Evolutionary conservation across 805 yeast species (phyloP).

Genomic region (Starmerella sirachaensis): DNA sequence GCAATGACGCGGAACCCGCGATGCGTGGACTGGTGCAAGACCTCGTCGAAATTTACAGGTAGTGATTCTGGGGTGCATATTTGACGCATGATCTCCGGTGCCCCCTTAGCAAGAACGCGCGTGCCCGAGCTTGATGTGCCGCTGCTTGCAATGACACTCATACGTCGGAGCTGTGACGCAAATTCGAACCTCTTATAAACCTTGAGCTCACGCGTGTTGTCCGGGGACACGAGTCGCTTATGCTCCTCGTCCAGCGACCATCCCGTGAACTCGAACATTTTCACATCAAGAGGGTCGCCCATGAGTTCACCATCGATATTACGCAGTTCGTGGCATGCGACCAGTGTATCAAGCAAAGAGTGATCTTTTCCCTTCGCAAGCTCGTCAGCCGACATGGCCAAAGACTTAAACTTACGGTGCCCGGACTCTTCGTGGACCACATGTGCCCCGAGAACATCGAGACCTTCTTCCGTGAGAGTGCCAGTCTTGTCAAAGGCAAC

Average conservation of each 20-base stretch:
- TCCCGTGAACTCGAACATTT: slow-evolving; percentile 82
- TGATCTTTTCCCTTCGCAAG: slow-evolving; percentile 11
- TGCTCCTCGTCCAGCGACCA: slow-evolving; percentile 67
- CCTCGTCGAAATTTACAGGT: slow-evolving; percentile 62
- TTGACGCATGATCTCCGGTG: slow-evolving; percentile 83
- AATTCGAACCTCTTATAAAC: slow-evolving; percentile 62
- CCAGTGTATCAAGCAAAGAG: slow-evolving; percentile 30
- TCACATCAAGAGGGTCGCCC: slow-evolving; percentile 89
- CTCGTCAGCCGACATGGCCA: slow-evolving; percentile 13
- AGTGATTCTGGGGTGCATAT: slow-evolving; percentile 61
- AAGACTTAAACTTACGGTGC: slow-evolving; percentile 18
- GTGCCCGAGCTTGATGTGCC: slow-evolving; percentile 24
- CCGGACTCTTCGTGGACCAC: slow-evolving; percentile 20
- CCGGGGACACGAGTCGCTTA: slow-evolving; percentile 14
- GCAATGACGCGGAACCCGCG: slow-evolving; percentile 93
- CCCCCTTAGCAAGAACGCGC: slow-evolving; percentile 74
- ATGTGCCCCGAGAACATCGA: slow-evolving; percentile 69
- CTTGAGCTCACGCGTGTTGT: slow-evolving; percentile 28
- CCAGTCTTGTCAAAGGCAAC: slow-evolving; percentile 96
- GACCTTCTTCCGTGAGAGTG: slow-evolving; percentile 90
- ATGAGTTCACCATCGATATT: slow-evolving; percentile 63
- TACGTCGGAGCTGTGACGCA: slow-evolving; percentile 70
- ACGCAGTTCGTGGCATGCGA: slow-evolving; percentile 80
- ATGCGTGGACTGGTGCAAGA: slow-evolving; percentile 77
- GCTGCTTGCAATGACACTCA: slow-evolving; percentile 63